These are phyloP conservation scores for Citrus inodora DNA, from an alignment of 345 rosid species.

Conservation along the genomic window DNA sequence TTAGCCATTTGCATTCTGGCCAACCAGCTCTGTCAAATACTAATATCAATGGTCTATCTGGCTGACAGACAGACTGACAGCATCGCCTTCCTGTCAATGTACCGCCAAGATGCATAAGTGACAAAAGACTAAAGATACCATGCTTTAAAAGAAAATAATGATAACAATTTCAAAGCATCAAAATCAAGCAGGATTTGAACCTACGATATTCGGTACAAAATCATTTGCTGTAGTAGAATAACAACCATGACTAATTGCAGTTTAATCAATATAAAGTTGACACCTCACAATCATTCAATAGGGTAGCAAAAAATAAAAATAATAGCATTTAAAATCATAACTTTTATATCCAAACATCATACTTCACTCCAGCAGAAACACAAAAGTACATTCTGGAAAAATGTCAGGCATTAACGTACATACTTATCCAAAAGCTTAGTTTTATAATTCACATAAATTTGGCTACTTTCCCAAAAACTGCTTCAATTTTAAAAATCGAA, in stretches of 20 bases:
- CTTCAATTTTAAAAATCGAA: background rate
- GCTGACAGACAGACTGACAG: background rate
- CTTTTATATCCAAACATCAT: background rate
- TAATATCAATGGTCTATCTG: background rate
- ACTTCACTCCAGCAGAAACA: background rate
- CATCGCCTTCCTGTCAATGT: background rate
- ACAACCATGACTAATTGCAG: background rate
- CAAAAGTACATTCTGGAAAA: background rate
- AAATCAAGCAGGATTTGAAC: background rate
- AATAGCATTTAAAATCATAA: background rate
- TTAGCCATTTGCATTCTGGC: background rate
- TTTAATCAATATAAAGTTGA: background rate
- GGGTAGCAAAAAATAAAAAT: background rate
- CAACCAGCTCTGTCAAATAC: background rate
- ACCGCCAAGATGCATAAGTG: background rate
- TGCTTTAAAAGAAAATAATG: background rate
- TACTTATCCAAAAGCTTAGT: background rate
- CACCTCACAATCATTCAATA: background rate
- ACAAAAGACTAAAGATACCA: background rate
- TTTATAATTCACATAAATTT: background rate
- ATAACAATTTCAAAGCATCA: background rate
- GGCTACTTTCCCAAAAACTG: background rate
- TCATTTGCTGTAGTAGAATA: no score
- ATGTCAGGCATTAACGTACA: background rate
- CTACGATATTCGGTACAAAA: background rate